These are phyloP conservation scores for Chlorella vulgaris DNA, from an alignment of 139 green algal species.

Conservation along the genomic window DNA sequence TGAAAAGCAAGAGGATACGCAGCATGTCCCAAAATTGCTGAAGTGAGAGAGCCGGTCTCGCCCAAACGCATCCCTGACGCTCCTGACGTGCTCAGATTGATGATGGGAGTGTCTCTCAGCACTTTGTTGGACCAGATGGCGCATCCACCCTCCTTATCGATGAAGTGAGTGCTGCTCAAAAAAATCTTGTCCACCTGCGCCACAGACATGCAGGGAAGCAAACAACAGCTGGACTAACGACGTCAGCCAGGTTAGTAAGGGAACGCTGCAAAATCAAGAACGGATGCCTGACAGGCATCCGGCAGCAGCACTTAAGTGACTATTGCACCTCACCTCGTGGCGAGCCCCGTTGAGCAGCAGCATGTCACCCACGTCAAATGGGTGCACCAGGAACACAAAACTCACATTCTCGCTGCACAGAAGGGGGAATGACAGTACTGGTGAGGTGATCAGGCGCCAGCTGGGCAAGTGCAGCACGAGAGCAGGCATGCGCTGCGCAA, in stretches of 20 bases:
- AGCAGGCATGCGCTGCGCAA: background rate
- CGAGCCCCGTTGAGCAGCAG: constrained; percentile 34
- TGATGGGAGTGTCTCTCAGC: constrained; percentile 22
- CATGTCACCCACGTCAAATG: constrained; percentile 75
- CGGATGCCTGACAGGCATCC: no score
- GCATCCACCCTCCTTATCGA: constrained; percentile 20
- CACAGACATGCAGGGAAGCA: background rate
- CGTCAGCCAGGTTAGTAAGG: background rate
- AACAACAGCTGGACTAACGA: background rate
- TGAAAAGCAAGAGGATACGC: no score
- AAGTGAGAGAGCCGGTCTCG: no score
- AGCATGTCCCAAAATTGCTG: no score
- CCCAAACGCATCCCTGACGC: background rate
- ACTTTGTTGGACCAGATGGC: constrained; percentile 14
- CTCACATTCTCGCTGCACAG: constrained; percentile 6
- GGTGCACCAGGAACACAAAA: constrained; percentile 78
- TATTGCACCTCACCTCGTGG: constrained; percentile 15
- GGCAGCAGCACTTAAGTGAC: no score
- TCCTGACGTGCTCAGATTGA: constrained; percentile 20
- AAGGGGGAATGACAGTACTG: no score
- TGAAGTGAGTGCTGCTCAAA: constrained; percentile 8
- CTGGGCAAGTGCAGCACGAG: no score
- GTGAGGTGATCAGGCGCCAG: background rate
- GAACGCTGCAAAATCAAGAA: no score
- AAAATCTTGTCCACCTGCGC: constrained; percentile 18